phyloP scores from a whole-genome alignment of 2,329 filamentous ascomycete species.

The Colletotrichum spinosum region DNA sequence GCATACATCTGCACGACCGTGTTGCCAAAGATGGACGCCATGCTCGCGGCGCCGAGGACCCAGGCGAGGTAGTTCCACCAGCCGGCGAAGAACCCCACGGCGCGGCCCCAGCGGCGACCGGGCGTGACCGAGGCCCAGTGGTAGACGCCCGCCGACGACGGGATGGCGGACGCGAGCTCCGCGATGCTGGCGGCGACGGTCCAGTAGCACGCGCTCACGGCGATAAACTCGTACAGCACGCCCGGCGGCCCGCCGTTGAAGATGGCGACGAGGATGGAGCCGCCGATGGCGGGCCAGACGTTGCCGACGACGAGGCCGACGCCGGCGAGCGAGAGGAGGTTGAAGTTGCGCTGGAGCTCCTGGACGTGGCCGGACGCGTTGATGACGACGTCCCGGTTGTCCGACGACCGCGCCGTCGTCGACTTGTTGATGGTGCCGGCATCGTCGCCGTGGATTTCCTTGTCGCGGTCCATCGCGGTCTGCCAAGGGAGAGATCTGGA shows the following conservation, averaged over 20 bases:
- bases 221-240: slow-evolving; percentile 70
- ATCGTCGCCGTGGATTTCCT: slow-evolving; percentile 1
- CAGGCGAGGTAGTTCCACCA: slow-evolving; percentile 60
- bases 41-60: slow-evolving; percentile 53
- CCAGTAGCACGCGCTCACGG: slow-evolving; percentile 65
- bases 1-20: slow-evolving; percentile 57
- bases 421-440: slow-evolving; percentile 3
- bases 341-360: slow-evolving; percentile 53
- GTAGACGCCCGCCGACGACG: slow-evolving; percentile 71
- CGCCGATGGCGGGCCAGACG: slow-evolving; percentile 57
- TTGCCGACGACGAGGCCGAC: slow-evolving; percentile 56
- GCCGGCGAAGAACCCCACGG: slow-evolving; percentile 58
- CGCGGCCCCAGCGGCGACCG: slow-evolving; percentile 61
- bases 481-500: neutral
- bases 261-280: slow-evolving; percentile 61
- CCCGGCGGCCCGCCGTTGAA: slow-evolving; percentile 72
- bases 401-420: slow-evolving; percentile 11
- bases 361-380: slow-evolving; percentile 57
- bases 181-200: slow-evolving; percentile 68
- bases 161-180: slow-evolving; percentile 70
- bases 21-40: slow-evolving; percentile 55
- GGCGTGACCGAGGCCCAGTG: slow-evolving; percentile 71
- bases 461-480: slow-evolving; percentile 19
- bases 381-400: slow-evolving; percentile 38
- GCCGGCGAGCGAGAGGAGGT: slow-evolving; percentile 53